Evolutionary conservation across 169 alveolate genomes (phyloP).

Genomic region (Eimeria mitis): DNA sequence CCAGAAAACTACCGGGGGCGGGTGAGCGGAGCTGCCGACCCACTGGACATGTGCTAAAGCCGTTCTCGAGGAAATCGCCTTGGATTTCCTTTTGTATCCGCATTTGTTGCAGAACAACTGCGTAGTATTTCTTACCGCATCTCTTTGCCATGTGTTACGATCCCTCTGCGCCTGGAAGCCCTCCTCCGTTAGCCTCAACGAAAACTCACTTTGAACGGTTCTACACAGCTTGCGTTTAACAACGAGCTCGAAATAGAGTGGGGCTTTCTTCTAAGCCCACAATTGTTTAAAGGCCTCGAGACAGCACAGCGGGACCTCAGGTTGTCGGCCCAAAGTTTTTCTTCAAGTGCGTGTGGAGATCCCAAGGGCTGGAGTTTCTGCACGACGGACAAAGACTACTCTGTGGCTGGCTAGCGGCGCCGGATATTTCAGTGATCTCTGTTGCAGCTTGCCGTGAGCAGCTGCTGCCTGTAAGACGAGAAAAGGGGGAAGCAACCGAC

Average conservation of each 20-base stretch:
- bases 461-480: neutral
- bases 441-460: neutral
- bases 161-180: neutral
- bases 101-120: neutral
- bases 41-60: slow-evolving; percentile 27
- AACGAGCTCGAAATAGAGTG: neutral
- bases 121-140: neutral
- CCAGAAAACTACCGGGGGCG: neutral
- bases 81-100: neutral
- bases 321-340: neutral
- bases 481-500: neutral
- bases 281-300: neutral
- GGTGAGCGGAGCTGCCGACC: slow-evolving; percentile 33
- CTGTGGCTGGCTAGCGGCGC: neutral
- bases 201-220: neutral
- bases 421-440: neutral
- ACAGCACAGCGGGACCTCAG: neutral
- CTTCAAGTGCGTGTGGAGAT: neutral
- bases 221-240: slow-evolving; percentile 3
- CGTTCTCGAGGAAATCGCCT: slow-evolving; percentile 13
- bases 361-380: neutral
- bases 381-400: neutral
- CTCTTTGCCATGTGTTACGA: neutral
- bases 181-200: neutral
- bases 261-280: neutral